Conservation (phyloP, 441 rosid species). For the Gossypium schwendimanii region DNA sequence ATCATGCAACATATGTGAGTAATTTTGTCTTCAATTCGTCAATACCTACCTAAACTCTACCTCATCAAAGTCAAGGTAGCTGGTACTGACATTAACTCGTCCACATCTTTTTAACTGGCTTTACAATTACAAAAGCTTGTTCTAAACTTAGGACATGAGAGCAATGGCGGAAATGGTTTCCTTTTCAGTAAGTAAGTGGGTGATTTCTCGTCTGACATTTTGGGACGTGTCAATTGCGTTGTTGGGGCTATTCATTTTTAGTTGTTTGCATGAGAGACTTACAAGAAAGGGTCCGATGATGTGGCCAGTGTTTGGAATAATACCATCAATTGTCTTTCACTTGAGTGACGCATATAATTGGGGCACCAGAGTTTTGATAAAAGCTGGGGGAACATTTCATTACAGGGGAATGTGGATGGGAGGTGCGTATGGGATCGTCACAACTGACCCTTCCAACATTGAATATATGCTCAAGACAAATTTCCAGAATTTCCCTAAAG, state of each 20-base stretch:
- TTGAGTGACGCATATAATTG: slow-evolving; percentile 32
- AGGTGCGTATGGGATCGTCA: slow-evolving; percentile 43
- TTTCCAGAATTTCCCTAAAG: slow-evolving; percentile 68
- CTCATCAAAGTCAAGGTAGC: slow-evolving; percentile 3
- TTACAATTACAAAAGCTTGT: not conserved
- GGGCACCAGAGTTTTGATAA: slow-evolving; percentile 34
- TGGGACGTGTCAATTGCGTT: slow-evolving; percentile 41
- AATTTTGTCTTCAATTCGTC: not conserved
- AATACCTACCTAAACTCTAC: not conserved
- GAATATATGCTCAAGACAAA: slow-evolving; percentile 60
- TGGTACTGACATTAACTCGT: slow-evolving; percentile 8
- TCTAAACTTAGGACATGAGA: not conserved
- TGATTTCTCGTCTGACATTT: slow-evolving; percentile 23
- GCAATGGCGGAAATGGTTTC: slow-evolving; percentile 10
- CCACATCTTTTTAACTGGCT: not conserved
- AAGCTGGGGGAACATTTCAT: slow-evolving; percentile 41
- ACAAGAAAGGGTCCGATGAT: slow-evolving; percentile 46
- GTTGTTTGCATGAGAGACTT: slow-evolving; percentile 42
- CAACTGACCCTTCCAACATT: slow-evolving; percentile 45
- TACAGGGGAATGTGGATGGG: slow-evolving; percentile 56
- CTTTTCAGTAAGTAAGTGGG: slow-evolving; percentile 20
- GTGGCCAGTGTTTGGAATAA: slow-evolving; percentile 65
- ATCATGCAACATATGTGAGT: not conserved
- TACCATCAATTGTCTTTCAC: slow-evolving; percentile 31
- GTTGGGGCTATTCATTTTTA: slow-evolving; percentile 38